These are phyloP conservation scores for Aurifilum marmelostoma DNA, from an alignment of 2,329 filamentous ascomycete genomes.

Conservation along the genomic window DNA sequence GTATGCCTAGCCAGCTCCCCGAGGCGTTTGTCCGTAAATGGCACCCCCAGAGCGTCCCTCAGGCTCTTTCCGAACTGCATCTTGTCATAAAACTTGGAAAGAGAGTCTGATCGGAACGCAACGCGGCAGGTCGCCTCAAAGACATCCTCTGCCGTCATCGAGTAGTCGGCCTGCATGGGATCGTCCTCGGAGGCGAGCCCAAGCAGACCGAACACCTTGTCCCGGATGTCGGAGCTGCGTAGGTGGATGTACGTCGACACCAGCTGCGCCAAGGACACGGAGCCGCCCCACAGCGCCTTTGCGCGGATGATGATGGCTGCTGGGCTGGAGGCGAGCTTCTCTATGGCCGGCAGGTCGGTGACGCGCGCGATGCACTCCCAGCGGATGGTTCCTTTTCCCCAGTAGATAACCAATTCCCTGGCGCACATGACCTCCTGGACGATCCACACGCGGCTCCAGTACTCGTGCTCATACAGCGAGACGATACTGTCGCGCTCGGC, in stretches of 20 bases:
- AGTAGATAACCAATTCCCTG: conserved; percentile 10
- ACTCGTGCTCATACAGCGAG: conserved; percentile 8
- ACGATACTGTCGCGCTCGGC: neutral
- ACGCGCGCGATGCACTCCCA: conserved; percentile 14
- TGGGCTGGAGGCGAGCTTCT: neutral
- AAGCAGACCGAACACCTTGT: conserved; percentile 6
- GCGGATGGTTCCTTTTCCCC: conserved; percentile 6
- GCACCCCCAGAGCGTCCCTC: neutral
- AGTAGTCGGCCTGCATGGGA: conserved; percentile 4
- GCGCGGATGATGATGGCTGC: conserved; percentile 8
- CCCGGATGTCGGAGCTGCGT: neutral
- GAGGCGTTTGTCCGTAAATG: neutral
- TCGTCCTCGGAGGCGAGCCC: conserved; percentile 4
- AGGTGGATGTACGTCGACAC: conserved; percentile 4
- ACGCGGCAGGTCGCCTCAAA: conserved; percentile 10
- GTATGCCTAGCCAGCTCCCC: neutral
- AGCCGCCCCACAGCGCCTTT: neutral
- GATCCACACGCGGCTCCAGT: conserved; percentile 25
- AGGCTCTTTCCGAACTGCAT: conserved; percentile 5
- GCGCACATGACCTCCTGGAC: conserved; percentile 23
- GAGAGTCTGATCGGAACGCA: neutral
- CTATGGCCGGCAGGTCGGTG: neutral
- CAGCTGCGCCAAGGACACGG: conserved; percentile 1
- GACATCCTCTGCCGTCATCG: conserved; percentile 4
- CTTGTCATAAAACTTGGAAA: neutral